Evolutionary conservation across 2,329 filamentous ascomycete species (phyloP).

Genomic region (Aplosporella prunicola): DNA sequence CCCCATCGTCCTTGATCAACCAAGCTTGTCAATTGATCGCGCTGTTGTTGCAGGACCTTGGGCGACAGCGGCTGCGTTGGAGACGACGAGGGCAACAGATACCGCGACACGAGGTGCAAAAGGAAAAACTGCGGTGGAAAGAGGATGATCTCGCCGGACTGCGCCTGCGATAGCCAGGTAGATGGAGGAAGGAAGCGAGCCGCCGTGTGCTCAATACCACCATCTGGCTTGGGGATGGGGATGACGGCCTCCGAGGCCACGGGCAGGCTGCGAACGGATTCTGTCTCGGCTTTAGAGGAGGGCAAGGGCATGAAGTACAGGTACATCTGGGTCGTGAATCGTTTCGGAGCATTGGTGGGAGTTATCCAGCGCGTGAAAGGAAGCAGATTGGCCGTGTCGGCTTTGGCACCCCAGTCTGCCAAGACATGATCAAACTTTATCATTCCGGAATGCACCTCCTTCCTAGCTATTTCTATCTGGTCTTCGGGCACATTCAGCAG

Average conservation of each 20-base stretch:
- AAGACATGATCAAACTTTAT: slow-evolving; percentile 60
- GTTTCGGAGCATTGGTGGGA: slow-evolving; percentile 57
- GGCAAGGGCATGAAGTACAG: slow-evolving; percentile 67
- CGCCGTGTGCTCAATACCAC: slow-evolving; percentile 60
- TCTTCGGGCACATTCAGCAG: slow-evolving; percentile 44
- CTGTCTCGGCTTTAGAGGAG: slow-evolving; percentile 16
- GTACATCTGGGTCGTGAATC: slow-evolving; percentile 97
- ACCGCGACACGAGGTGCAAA: slow-evolving; percentile 48
- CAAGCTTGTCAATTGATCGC: slow-evolving; percentile 34
- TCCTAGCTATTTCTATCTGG: slow-evolving; percentile 56
- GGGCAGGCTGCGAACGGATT: slow-evolving; percentile 18
- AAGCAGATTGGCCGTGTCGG: slow-evolving; percentile 58
- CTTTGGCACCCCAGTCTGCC: slow-evolving; percentile 44
- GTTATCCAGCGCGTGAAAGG: slow-evolving; percentile 94
- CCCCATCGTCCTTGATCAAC: slow-evolving; percentile 45
- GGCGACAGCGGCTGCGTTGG: slow-evolving; percentile 18
- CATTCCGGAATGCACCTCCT: slow-evolving; percentile 56
- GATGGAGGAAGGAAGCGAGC: slow-evolving; percentile 65
- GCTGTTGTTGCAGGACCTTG: slow-evolving; percentile 29
- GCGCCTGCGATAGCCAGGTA: slow-evolving; percentile 59
- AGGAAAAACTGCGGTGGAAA: slow-evolving; percentile 87
- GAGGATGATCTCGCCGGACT: slow-evolving; percentile 61
- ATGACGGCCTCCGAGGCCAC: slow-evolving; percentile 45
- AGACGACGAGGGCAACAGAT: slow-evolving; percentile 35
- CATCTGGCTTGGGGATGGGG: slow-evolving; percentile 62